Evolutionary conservation across 257 asterid species (phyloP).

Genomic region (Gentiana macrophylla): DNA sequence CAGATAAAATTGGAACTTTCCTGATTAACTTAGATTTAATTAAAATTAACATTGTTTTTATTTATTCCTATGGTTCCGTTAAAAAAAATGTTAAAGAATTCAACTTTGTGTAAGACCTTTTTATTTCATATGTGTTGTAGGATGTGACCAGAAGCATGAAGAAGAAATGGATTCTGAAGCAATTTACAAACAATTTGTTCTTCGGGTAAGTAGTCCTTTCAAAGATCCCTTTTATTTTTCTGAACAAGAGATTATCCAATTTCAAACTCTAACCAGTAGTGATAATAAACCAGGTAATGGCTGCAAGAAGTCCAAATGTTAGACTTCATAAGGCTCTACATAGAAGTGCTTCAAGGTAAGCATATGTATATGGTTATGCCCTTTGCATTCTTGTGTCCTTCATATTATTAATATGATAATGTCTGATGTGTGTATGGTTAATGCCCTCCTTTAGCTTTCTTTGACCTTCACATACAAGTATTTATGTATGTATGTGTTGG

Average conservation of each 20-base stretch:
- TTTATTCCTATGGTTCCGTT: too few relatives aligned
- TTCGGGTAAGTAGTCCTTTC: slow-evolving; percentile 61
- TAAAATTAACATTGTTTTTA: too few relatives aligned
- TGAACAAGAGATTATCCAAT: background rate
- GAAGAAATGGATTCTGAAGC: slow-evolving; percentile 88
- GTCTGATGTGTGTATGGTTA: too few relatives aligned
- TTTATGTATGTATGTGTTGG: too few relatives aligned
- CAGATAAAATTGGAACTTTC: too few relatives aligned
- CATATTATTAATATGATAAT: too few relatives aligned
- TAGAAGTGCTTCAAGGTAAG: slow-evolving; percentile 54
- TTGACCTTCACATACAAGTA: too few relatives aligned
- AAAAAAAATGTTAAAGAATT: too few relatives aligned
- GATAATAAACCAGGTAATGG: slow-evolving; percentile 60
- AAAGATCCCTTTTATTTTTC: background rate
- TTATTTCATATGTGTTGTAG: slow-evolving; percentile 27
- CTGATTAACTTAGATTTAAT: too few relatives aligned
- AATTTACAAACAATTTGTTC: slow-evolving; percentile 74
- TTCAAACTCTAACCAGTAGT: background rate
- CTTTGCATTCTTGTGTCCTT: too few relatives aligned
- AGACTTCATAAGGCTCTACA: slow-evolving; percentile 58
- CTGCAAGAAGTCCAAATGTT: slow-evolving; percentile 93
- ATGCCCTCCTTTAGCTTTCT: too few relatives aligned
- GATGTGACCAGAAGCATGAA: slow-evolving; percentile 87
- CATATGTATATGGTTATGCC: background rate
- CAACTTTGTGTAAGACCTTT: background rate